Conservation (phyloP, 352 stramenopile species). For the Pythium myriotylum region DNA sequence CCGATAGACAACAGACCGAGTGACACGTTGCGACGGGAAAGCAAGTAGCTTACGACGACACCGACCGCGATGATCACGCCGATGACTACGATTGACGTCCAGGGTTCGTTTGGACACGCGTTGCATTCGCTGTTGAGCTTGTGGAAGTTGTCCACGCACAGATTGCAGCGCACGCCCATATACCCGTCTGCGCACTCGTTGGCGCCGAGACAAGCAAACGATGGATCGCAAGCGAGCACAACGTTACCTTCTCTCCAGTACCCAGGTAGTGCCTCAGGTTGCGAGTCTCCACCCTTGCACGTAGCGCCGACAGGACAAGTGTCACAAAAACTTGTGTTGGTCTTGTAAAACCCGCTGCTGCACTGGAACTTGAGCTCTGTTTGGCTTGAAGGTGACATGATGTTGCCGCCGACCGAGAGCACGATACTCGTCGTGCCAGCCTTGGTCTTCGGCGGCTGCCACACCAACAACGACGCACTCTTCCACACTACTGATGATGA, state of each 20-base stretch:
- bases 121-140: slow-evolving; percentile 68
- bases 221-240: slow-evolving; percentile 54
- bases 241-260: slow-evolving; percentile 64
- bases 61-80: slow-evolving; percentile 51
- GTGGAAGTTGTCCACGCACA: slow-evolving; percentile 51
- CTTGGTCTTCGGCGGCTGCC: slow-evolving; percentile 63
- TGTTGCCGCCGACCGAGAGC: slow-evolving; percentile 59
- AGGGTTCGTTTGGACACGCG: slow-evolving; percentile 55
- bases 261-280: slow-evolving; percentile 45
- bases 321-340: slow-evolving; percentile 47
- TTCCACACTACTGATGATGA: slow-evolving; percentile 50
- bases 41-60: slow-evolving; percentile 54
- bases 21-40: slow-evolving; percentile 65
- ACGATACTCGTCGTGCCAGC: slow-evolving; percentile 54
- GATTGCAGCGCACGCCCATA: slow-evolving; percentile 45
- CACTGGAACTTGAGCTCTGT: slow-evolving; percentile 70
- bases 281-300: slow-evolving; percentile 51
- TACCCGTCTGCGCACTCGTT: slow-evolving; percentile 56
- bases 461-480: slow-evolving; percentile 47
- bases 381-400: slow-evolving; percentile 57
- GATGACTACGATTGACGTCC: slow-evolving; percentile 53
- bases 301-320: slow-evolving; percentile 49
- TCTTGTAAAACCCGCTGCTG: slow-evolving; percentile 57
- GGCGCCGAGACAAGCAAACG: slow-evolving; percentile 55
- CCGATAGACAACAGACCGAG: slow-evolving; percentile 77